Conservation (phyloP, 1,139 yeast genomes). For the Kodamaea derodonti region DNA sequence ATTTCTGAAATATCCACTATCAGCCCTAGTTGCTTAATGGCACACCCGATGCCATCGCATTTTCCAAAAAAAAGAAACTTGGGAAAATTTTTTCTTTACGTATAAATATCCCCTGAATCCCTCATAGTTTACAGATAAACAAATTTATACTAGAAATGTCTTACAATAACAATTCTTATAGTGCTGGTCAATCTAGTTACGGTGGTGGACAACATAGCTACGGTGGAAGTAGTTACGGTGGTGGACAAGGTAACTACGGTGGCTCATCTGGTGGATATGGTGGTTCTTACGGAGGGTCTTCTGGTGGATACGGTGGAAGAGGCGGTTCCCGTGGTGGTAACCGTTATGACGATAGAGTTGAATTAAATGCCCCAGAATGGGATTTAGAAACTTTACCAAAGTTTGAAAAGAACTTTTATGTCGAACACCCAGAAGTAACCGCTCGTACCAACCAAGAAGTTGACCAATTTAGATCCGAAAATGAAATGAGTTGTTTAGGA, state of each 20-base stretch:
- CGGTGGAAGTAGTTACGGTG: constrained; percentile 25
- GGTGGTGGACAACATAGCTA: constrained; percentile 27
- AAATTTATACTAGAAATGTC: constrained; percentile 17
- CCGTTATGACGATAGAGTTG: constrained; percentile 43
- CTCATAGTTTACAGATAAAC: constrained; percentile 3
- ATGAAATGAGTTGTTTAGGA: constrained; percentile 85
- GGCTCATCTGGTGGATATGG: constrained; percentile 26
- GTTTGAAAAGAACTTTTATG: constrained; percentile 93
- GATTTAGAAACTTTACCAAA: constrained; percentile 74
- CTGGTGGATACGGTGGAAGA: constrained; percentile 40
- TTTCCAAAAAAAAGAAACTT: constrained; percentile 2
- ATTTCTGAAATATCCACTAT: too few relatives aligned
- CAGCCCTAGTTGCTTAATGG: too few relatives aligned
- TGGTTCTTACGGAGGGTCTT: constrained; percentile 25
- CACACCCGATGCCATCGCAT: too few relatives aligned
- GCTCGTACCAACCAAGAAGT: constrained; percentile 73
- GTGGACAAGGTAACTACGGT: constrained; percentile 22
- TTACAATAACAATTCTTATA: constrained; percentile 19
- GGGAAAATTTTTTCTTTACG: constrained; percentile 4
- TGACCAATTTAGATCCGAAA: constrained; percentile 67
- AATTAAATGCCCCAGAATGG: constrained; percentile 72
- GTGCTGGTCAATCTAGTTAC: constrained; percentile 22
- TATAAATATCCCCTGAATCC: constrained; percentile 5
- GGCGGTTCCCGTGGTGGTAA: constrained; percentile 20
- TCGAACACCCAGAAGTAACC: constrained; percentile 76